A percentile compares a stretch with the other conserved stretches of the same genome.
Evolutionary conservation across 805 yeast genomes (phyloP).

Genomic region (Pachysolen tannophilus): DNA sequence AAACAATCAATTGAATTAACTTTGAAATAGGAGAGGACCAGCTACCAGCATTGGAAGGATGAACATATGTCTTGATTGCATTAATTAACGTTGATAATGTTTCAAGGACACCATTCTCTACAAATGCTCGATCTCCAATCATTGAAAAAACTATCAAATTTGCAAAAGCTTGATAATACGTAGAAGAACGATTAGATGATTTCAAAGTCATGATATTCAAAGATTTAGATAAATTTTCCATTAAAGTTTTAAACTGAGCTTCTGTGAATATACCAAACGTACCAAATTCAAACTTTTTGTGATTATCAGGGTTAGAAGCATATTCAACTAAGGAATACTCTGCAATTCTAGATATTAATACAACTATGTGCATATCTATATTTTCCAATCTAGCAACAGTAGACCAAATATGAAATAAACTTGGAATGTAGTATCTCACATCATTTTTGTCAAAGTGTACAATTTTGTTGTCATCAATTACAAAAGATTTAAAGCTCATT

Average conservation of each 20-base stretch:
- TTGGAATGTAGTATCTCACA: constrained; percentile 45
- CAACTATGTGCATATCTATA: constrained; percentile 57
- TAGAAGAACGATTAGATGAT: constrained; percentile 12
- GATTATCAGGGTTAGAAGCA: constrained; percentile 13
- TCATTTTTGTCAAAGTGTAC: constrained; percentile 17
- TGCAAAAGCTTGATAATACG: constrained; percentile 31
- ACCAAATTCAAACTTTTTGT: constrained; percentile 29
- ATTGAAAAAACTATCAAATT: constrained; percentile 58
- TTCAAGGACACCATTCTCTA: constrained; percentile 38
- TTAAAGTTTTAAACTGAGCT: constrained; percentile 41
- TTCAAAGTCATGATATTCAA: constrained; percentile 13
- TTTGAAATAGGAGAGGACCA: constrained; percentile 73
- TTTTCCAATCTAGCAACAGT: constrained; percentile 38
- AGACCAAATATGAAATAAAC: constrained; percentile 69
- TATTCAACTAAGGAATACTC: constrained; percentile 33
- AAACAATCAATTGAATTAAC: constrained; percentile 51
- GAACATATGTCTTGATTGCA: constrained; percentile 73
- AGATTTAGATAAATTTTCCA: constrained; percentile 29
- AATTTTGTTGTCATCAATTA: constrained; percentile 12
- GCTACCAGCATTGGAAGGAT: constrained; percentile 89
- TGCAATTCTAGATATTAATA: constrained; percentile 55
- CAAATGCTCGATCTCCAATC: constrained; percentile 36
- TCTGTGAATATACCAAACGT: constrained; percentile 57
- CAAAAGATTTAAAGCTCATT: constrained; percentile 22
- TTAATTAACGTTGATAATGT: constrained; percentile 49